Conservation (phyloP, 257 asterid species). For the Salvia hispanica region DNA sequence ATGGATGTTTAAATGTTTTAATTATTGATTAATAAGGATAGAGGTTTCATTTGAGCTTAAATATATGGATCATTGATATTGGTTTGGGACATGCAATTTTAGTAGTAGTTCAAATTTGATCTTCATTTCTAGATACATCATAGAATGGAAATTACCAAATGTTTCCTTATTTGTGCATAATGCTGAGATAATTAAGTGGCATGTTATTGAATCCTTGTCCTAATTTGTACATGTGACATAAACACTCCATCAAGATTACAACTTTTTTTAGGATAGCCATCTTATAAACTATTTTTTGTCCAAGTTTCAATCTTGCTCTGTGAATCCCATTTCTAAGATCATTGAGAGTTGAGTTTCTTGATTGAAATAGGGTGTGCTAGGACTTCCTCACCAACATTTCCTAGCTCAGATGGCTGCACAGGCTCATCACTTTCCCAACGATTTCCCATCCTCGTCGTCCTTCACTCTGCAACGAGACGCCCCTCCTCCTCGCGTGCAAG, state of each 20-base stretch:
- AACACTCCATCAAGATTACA: neutral
- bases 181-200: too few relatives aligned
- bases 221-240: neutral
- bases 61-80: too few relatives aligned
- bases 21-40: too few relatives aligned
- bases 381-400: slow-evolving; percentile 59
- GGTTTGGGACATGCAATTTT: too few relatives aligned
- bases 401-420: slow-evolving; percentile 56
- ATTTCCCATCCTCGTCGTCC: slow-evolving; percentile 43
- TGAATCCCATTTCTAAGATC: too few relatives aligned
- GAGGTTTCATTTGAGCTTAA: too few relatives aligned
- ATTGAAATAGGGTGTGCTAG: slow-evolving; percentile 51
- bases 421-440: slow-evolving; percentile 46
- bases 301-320: neutral
- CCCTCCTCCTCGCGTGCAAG: slow-evolving; percentile 21
- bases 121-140: neutral
- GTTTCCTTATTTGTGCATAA: too few relatives aligned
- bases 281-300: too few relatives aligned
- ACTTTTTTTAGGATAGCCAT: neutral
- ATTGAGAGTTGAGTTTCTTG: neutral
- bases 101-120: too few relatives aligned
- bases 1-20: too few relatives aligned
- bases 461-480: slow-evolving; percentile 29
- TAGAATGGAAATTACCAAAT: neutral
- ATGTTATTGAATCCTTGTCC: too few relatives aligned